Evolutionary conservation across 108 stramenopile genomes (phyloP).

Genomic region (Cyclostephanos tholiformis): DNA sequence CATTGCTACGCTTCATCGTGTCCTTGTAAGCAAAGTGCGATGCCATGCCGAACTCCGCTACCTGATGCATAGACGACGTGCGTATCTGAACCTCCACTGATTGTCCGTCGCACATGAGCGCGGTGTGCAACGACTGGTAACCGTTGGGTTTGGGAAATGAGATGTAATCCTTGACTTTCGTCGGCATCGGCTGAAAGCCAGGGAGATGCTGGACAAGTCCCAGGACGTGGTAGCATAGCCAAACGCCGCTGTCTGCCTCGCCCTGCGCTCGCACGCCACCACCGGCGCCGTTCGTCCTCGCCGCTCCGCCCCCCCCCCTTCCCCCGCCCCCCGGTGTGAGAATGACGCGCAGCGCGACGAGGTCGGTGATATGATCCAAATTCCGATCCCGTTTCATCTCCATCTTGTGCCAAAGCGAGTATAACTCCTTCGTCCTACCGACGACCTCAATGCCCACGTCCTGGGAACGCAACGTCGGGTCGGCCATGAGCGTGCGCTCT

Average conservation of each 20-base stretch:
- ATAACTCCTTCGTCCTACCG: conserved; percentile 92
- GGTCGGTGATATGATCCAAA: conserved; percentile 89
- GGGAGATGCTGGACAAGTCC: conserved; percentile 89
- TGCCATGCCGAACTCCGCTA: conserved; percentile 95
- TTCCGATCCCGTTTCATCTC: conserved; percentile 80
- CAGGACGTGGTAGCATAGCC: conserved; percentile 95
- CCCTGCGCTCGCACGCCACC: conserved; percentile 16
- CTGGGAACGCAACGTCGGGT: conserved; percentile 75
- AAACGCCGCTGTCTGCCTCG: conserved; percentile 74
- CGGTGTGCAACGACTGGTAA: conserved; percentile 92
- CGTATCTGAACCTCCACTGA: conserved; percentile 96
- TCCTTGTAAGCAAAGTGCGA: conserved; percentile 91
- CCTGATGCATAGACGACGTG: conserved; percentile 90
- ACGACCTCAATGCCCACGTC: conserved; percentile 71
- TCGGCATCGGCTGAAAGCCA: conserved; percentile 88
- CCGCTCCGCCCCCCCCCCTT: not conserved
- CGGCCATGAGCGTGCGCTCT: conserved; percentile 63
- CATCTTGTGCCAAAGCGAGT: conserved; percentile 96
- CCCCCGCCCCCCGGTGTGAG: conserved; percentile 59
- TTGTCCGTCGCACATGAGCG: conserved; percentile 85
- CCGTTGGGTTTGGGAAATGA: conserved; percentile 94
- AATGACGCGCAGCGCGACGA: conserved; percentile 92
- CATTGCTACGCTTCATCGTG: conserved; percentile 51
- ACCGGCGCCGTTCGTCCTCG: not conserved
- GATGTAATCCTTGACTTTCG: conserved; percentile 94